Evolutionary conservation across 225 moss, liverwort and hornwort genomes (phyloP), one percentile per base, ranked within the genome.

Genomic region (Rhytidiadelphus loreus): DNA sequence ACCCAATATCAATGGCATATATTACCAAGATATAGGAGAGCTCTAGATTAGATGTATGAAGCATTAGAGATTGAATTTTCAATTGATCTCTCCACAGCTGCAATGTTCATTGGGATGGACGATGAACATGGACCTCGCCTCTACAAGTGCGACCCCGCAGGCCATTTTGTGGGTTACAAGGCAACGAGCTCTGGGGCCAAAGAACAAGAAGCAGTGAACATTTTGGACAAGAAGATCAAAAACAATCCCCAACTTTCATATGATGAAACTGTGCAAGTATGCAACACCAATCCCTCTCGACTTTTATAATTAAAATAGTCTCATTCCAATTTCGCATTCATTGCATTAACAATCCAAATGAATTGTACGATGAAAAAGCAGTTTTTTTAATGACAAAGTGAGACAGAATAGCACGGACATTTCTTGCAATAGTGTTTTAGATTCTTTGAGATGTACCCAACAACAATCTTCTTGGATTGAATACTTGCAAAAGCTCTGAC

Each of bases 141-240:
- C 6, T 97, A 94, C 87, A 98, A 98, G 89, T 97, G 98, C 46
- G 94, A 94, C 64, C 92, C 93, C 0, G 93, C 92, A 7, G 91
- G 95, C 32, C 95, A 94, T 82, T 94, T 92, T 18, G 91, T 92
- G 58, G 92, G 94, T 4, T 94, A 92, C 80, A 94, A 90, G 75
- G 98, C 98, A 84, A 98, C 98, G 3, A 98, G 96, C 83, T 95
- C 98, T 7, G 97, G 97, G 25, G 93, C 94, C 57, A 98, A 98
- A 90, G 97, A 98, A 88, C 97, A 98, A 89, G 98, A 98, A 90
- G 98, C 96, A 18, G 91, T 96, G 46, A 97, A 95, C 83, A 96
- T 98, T 75, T 90, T 98, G 86, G 98, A 97, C 87, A 98, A 96
- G 87, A 98, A 96, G 89, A 92, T 97, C 24, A 97, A 95, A 88